phyloP scores from a whole-genome alignment of 768 basidiomycete genomes.

The Mycena galericulata region DNA sequence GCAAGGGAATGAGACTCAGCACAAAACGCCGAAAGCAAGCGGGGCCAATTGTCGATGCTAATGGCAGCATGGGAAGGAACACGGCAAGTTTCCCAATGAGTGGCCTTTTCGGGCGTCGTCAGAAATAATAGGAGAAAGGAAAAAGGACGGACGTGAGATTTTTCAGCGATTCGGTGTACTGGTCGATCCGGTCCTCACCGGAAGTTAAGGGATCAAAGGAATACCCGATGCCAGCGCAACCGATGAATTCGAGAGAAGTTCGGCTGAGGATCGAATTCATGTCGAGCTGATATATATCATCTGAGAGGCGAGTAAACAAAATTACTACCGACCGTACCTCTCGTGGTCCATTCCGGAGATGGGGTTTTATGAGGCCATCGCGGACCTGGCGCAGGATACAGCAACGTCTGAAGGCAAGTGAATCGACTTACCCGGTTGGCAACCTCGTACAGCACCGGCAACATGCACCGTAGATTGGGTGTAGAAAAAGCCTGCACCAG shows the following conservation, averaged over 20 bases:
- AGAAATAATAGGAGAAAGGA: neutral
- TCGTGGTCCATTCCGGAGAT: neutral
- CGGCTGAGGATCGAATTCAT: conserved; percentile 24
- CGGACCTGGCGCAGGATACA: neutral
- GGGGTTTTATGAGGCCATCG: conserved; percentile 14
- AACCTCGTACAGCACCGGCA: conserved; percentile 24
- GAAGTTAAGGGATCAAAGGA: conserved; percentile 18
- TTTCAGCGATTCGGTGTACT: conserved; percentile 20
- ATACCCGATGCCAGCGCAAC: conserved; percentile 20
- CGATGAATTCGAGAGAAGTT: conserved; percentile 26
- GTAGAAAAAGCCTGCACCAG: conserved; percentile 26
- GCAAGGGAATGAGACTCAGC: conserved; percentile 48
- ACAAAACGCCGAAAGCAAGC: conserved; percentile 48
- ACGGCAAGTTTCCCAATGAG: conserved; percentile 17
- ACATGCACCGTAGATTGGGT: conserved; percentile 14
- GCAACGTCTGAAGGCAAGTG: too few species aligned
- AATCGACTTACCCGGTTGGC: conserved; percentile 12
- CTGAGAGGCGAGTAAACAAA: neutral
- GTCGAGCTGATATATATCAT: conserved; percentile 4
- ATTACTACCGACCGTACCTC: conserved; percentile 9
- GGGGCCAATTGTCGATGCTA: conserved; percentile 40
- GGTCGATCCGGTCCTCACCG: conserved; percentile 5
- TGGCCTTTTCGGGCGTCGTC: neutral
- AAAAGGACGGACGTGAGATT: conserved; percentile 1
- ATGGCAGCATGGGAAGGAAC: conserved; percentile 29